Evolutionary conservation across 2,329 filamentous ascomycete genomes (phyloP), one percentile per base, ranked within the genome.

Genomic region (Colletotrichum salicis): DNA sequence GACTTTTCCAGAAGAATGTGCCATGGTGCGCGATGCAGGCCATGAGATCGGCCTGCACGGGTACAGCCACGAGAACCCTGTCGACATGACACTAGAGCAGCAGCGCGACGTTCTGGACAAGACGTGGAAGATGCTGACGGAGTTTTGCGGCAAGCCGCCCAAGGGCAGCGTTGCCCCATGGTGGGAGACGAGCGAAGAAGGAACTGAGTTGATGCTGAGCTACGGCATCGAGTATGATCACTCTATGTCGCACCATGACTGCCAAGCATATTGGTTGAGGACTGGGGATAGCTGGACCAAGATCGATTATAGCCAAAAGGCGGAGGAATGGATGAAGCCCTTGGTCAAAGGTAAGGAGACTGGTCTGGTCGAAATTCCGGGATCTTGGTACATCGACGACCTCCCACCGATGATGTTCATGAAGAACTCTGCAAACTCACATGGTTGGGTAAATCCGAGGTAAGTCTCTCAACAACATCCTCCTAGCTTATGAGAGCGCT

Each of bases 91-190:
- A 0, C 78, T 92, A 1, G 92, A 94, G 78, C 93, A 95, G 81
- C 93, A 95, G 79, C 87, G 87, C 10, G 92, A 93, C 69, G 91
- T 95, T n/a, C 86, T 95, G 5, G 90, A 93, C 76, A 93, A 93
- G 80, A 93, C 92, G 31, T 94, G 91, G 78, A 87, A 87, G 54
- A 85, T 94, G 80, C 86, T 94, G 37, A 93, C 90, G 0, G 89
- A 92, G 0, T 92, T 95, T 27, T 62, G 77, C 76, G 88, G 93
- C 8, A 93, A 93, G 80, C 91, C 90, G 0, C 93, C 93, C 0
- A 84, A 91, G 0, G 93, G 93, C 1, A 91, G 87, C 57, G 92
- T 94, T 0, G 92, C 92, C 0, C 93, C 93, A 0, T 95, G 83
- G 85, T 94, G 92, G 92, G 92, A 94, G 76, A 90, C 89, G 0